Evolutionary conservation across 768 basidiomycete species (phyloP).

Genomic region (Kwoniella sp.): DNA sequence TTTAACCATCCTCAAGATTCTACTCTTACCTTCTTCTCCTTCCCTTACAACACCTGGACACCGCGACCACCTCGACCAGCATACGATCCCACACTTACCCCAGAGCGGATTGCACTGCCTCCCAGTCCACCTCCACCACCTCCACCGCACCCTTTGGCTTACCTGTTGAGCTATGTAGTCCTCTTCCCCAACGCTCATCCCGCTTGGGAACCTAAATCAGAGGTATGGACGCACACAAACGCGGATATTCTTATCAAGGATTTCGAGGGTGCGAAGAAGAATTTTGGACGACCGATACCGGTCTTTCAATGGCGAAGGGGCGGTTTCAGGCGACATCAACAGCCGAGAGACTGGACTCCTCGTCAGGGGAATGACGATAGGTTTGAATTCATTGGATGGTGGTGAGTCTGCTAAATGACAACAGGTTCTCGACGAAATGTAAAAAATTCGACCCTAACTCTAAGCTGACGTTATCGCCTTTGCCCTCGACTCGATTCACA

Average conservation of each 20-base stretch:
- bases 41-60: not conserved
- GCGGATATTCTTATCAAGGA: constrained; percentile 33
- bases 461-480: not conserved
- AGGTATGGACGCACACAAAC: constrained; percentile 38
- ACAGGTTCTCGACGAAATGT: too few species aligned
- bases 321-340: not conserved
- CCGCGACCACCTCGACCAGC: not conserved
- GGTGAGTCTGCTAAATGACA: constrained; percentile 33
- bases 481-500: too few species aligned
- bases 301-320: constrained; percentile 24
- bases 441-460: too few species aligned
- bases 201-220: constrained; percentile 24
- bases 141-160: constrained; percentile 24
- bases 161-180: constrained; percentile 32
- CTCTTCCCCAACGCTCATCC: constrained; percentile 37
- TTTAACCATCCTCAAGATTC: constrained; percentile 33
- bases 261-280: constrained; percentile 27
- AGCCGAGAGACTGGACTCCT: not conserved
- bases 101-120: constrained; percentile 26
- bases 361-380: constrained; percentile 1
- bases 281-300: constrained; percentile 40
- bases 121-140: constrained; percentile 21
- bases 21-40: constrained; percentile 33
- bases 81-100: constrained; percentile 18
- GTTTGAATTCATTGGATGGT: constrained; percentile 34